Base-by-base conservation (phyloP, 2,329 filamentous ascomycete genomes). In the Aureobasidium sp. region DNA sequence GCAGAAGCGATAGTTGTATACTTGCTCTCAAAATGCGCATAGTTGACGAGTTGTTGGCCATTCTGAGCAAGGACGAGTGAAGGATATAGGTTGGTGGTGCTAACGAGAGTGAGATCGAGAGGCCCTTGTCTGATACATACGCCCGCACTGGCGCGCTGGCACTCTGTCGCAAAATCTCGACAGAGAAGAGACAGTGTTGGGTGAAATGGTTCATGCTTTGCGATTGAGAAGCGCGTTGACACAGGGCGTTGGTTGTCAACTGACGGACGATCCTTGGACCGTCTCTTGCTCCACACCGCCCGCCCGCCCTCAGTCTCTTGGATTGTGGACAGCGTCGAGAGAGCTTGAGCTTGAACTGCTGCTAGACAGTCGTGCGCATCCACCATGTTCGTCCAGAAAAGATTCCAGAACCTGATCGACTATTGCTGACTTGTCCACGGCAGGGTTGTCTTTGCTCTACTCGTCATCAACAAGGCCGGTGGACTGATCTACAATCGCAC, bases 391-490 rank as follows among this genome's bases (percentile, higher is more conserved):
- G 53, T 46, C 17, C 27, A 27, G 6, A 17, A 15, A 2, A 15
- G 20, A 15, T 24, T 17, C 5, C 26, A 7, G 2, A 6, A 20
- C 29, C 7, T 17, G 26, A 32, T 29, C 5, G 8, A 32, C 6
- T 15, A 20, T 32, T 2, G 34, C 50, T 43, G 37, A 41, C 37
- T 2, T 55, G 2, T 2, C 36, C 44, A 17, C 46, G 15, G 26
- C 69, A 97, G 92, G 94, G 90, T 92, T 67, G 89, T 99, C 75
- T 94, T 95, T 76, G 87, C 92, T 63, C 87, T 99, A 72, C 92
- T 97, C 74, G 88, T 99, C 74, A 96, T 99, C 81, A 97, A 97
- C 82, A 99, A 99, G 83, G 92, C 94, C 67, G 94, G 92, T 64
- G 94, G 94, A 70, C 84, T 99, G 60, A 87, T 99, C 76, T 99